A percentile compares a stretch with the other conserved stretches of the same genome.
phyloP scores from a whole-genome alignment of 176 grass and related monocot species.

The Alloteropsis semialata region DNA sequence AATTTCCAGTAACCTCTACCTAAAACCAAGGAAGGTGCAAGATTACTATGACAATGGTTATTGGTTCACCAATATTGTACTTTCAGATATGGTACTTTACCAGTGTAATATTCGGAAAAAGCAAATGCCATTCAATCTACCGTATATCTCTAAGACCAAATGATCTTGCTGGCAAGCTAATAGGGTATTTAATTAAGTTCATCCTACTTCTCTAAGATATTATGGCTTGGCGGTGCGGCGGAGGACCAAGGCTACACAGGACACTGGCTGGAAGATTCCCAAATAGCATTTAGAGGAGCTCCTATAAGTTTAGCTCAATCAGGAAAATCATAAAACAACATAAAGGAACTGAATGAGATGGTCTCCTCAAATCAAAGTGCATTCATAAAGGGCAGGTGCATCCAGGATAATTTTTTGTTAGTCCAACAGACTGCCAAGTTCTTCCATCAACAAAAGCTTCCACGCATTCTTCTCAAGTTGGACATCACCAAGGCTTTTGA shows the following conservation, averaged over 20 bases:
- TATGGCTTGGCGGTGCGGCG: background rate
- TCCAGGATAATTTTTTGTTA: no score
- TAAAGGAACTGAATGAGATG: no score
- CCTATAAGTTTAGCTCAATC: constrained; percentile 6
- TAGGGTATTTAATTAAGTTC: background rate
- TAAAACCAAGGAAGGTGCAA: background rate
- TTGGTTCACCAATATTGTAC: background rate
- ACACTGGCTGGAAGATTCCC: background rate
- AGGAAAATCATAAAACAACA: constrained; percentile 12
- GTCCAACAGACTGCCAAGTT: no score
- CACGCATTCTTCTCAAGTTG: no score
- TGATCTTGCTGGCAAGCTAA: constrained; percentile 6
- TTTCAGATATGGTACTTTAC: constrained; percentile 4
- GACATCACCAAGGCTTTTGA: no score
- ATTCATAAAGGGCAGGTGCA: no score
- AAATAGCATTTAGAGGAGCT: no score
- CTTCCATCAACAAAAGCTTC: no score
- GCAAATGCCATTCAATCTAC: background rate
- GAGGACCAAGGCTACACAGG: no score
- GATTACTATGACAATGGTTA: background rate
- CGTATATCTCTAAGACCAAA: constrained; percentile 1
- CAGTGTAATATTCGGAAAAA: background rate
- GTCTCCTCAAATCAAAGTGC: no score
- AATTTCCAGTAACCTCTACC: background rate
- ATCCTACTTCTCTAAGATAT: background rate